A percentile compares a stretch with the other conserved stretches of the same genome.
These are phyloP conservation scores for Pharnaceum exiguum DNA, from an alignment of 148 eudicot genomes.

Conservation along the genomic window DNA sequence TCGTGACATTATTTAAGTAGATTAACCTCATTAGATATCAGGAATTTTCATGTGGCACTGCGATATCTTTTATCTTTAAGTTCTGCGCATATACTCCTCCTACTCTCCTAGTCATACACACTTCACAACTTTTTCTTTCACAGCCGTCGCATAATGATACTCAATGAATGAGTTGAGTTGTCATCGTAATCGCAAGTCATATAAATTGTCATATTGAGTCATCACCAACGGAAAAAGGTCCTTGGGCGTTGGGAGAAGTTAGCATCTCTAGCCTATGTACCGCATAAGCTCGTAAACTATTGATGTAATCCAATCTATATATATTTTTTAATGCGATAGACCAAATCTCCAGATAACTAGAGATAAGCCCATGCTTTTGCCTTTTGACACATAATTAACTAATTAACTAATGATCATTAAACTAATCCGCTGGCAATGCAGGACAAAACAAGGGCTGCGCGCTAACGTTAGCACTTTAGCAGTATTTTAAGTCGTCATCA, in stretches of 20 bases:
- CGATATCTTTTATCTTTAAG: too few relatives aligned
- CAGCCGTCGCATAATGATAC: neutral
- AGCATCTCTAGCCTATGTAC: neutral
- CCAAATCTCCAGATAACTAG: constrained; percentile 24
- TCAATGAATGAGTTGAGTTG: constrained; percentile 23
- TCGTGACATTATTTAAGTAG: too few relatives aligned
- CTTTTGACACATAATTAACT: constrained; percentile 6
- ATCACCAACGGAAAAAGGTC: constrained; percentile 19
- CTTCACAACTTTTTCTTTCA: too few relatives aligned
- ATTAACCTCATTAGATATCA: too few relatives aligned
- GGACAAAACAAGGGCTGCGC: constrained; percentile 29
- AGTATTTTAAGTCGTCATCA: too few relatives aligned
- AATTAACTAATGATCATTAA: neutral
- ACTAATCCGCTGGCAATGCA: constrained; percentile 4
- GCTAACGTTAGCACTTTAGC: neutral
- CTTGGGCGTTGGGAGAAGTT: constrained; percentile 22
- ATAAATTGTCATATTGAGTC: constrained; percentile 15
- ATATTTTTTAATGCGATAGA: constrained; percentile 10
- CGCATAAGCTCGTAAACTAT: neutral
- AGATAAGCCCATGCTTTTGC: constrained; percentile 27
- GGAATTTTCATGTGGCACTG: too few relatives aligned
- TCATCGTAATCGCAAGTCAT: constrained; percentile 25
- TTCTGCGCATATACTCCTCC: too few relatives aligned
- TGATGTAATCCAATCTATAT: constrained; percentile 6
- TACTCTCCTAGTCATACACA: too few relatives aligned